These are phyloP conservation scores for Staphylotrichum tortipilum DNA, from an alignment of 495 filamentous ascomycete species.

Conservation along the genomic window DNA sequence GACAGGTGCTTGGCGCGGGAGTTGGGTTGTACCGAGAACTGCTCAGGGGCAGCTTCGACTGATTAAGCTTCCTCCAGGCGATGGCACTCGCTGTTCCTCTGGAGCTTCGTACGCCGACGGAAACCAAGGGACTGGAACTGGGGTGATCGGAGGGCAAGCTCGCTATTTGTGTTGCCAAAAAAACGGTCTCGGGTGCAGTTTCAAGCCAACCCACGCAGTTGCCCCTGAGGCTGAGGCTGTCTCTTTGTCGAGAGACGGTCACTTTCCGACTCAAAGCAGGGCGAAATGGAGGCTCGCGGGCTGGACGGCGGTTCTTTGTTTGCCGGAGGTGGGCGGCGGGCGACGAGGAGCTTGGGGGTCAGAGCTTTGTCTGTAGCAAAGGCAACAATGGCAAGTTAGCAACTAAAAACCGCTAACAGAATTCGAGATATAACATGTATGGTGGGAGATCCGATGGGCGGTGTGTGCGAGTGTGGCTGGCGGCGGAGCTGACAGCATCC, in stretches of 20 bases:
- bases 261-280: neutral
- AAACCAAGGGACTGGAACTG: neutral
- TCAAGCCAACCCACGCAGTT: neutral
- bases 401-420: neutral
- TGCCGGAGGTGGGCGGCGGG: neutral
- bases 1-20: neutral
- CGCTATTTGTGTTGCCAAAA: neutral
- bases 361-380: conserved; percentile 3
- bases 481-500: too few species aligned
- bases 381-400: conserved; percentile 9
- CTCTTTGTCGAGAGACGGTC: neutral
- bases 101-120: neutral
- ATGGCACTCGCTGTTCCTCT: neutral
- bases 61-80: neutral
- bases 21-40: too few species aligned
- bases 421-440: neutral
- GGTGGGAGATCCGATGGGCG: neutral
- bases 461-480: neutral
- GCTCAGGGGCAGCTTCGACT: neutral
- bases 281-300: neutral
- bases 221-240: neutral
- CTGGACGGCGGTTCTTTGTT: conserved; percentile 10
- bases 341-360: neutral
- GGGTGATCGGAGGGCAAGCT: too few species aligned
- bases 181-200: neutral